A percentile compares a stretch with the other conserved stretches of the same genome.
Conservation (phyloP, 192 early-diverging fungal genomes). For the Coemansia sp. region DNA sequence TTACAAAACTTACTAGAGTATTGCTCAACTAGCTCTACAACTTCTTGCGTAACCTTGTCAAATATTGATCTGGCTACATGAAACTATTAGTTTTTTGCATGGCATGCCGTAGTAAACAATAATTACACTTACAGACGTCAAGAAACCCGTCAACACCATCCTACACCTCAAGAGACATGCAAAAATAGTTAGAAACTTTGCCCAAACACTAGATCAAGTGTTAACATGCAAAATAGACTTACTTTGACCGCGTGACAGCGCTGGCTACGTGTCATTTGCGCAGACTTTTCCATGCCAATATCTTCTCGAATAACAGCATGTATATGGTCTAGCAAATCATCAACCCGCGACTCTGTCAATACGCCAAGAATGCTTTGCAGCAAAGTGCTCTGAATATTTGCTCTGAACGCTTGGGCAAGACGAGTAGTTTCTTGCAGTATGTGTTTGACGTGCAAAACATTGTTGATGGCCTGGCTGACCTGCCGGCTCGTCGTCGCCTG, state of each 20-base stretch:
- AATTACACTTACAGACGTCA: constrained; percentile 67
- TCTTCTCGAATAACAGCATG: constrained; percentile 72
- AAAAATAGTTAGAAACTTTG: background rate
- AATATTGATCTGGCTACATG: constrained; percentile 30
- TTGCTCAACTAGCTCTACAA: constrained; percentile 47
- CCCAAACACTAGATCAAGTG: too few species aligned
- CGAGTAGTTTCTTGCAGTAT: constrained; percentile 55
- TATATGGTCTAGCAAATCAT: constrained; percentile 52
- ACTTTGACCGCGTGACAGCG: constrained; percentile 83
- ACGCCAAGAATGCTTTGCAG: constrained; percentile 51
- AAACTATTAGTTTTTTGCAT: background rate
- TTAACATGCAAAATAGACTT: background rate
- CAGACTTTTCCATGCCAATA: constrained; percentile 65
- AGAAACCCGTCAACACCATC: constrained; percentile 79
- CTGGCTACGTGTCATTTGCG: constrained; percentile 78
- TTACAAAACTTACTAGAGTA: constrained; percentile 25
- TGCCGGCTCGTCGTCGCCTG: constrained; percentile 56
- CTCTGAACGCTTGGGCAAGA: constrained; percentile 39
- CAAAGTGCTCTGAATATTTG: constrained; percentile 38
- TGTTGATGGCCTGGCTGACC: constrained; percentile 65
- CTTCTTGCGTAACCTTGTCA: constrained; percentile 44
- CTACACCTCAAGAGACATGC: constrained; percentile 17
- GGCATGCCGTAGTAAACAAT: background rate
- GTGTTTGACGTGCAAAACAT: constrained; percentile 68
- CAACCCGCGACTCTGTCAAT: constrained; percentile 43